A percentile compares a stretch with the other conserved stretches of the same genome.
phyloP scores from a whole-genome alignment of 176 grass and related monocot species.

The Aegilops tauschii region DNA sequence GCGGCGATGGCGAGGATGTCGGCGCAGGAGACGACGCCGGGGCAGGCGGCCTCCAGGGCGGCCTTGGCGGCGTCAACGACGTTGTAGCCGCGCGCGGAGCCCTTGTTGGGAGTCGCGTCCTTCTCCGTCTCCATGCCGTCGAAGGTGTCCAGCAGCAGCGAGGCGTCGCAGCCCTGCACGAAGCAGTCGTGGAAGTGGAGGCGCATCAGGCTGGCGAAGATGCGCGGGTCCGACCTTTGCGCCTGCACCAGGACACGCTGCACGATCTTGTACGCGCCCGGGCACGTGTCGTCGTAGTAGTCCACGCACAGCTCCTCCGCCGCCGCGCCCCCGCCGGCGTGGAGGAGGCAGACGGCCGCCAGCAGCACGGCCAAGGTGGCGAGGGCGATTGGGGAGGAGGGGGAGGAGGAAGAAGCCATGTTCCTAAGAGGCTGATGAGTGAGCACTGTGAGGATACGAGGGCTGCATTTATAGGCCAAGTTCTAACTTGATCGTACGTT shows the following conservation, averaged over 20 bases:
- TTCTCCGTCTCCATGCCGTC: conserved; percentile 54
- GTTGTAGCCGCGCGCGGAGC: conserved; percentile 44
- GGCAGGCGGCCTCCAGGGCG: conserved; percentile 64
- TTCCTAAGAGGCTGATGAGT: neutral
- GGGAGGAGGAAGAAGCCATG: neutral
- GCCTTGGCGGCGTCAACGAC: conserved; percentile 70
- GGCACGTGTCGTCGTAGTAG: conserved; percentile 62
- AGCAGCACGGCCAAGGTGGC: neutral
- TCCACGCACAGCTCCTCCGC: conserved; percentile 39
- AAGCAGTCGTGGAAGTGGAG: conserved; percentile 97
- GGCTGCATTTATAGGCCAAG: neutral
- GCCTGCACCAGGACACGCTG: conserved; percentile 39
- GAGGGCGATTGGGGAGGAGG: too few relatives aligned
- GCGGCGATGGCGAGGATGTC: conserved; percentile 84
- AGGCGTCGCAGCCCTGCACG: conserved; percentile 42
- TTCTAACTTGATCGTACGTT: neutral
- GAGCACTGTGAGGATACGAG: neutral
- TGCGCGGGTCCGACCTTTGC: conserved; percentile 46
- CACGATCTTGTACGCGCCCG: conserved; percentile 51
- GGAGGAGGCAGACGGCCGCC: neutral
- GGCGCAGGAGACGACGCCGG: conserved; percentile 79
- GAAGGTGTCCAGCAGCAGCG: conserved; percentile 55
- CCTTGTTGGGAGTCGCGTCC: conserved; percentile 46
- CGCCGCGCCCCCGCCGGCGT: neutral
- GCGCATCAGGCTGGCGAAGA: conserved; percentile 70